phyloP scores from a whole-genome alignment of 768 basidiomycete species.

The Rhodotorula sphaerocarpa region DNA sequence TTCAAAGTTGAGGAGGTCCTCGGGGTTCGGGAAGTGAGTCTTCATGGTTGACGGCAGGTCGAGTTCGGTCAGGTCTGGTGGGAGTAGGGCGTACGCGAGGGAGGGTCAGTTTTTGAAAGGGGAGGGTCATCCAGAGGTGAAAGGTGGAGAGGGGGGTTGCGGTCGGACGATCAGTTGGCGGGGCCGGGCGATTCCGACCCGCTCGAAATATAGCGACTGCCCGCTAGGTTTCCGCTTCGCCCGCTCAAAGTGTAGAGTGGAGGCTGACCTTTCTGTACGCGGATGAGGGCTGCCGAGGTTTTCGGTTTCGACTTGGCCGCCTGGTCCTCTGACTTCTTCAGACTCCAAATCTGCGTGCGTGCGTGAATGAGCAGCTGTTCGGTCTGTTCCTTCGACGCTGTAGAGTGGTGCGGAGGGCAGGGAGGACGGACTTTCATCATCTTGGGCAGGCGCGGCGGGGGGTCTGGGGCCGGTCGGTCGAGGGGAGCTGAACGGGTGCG shows the following conservation, averaged over 20 bases:
- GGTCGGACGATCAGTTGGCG: too few species aligned
- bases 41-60: slow-evolving; percentile 94
- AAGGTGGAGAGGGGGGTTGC: too few species aligned
- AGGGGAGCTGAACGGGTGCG: too few species aligned
- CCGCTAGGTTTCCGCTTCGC: too few species aligned
- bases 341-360: slow-evolving; percentile 82
- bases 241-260: too few species aligned
- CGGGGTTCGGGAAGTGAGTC: slow-evolving; percentile 83
- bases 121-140: too few species aligned
- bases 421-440: slow-evolving; percentile 24
- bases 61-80: slow-evolving; percentile 86
- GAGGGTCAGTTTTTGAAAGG: background rate
- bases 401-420: too few species aligned
- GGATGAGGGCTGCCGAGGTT: slow-evolving; percentile 93
- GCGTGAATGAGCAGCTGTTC: too few species aligned
- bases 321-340: slow-evolving; percentile 99
- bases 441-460: slow-evolving; percentile 3
- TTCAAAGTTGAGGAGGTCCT: slow-evolving; percentile 91
- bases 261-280: slow-evolving; percentile 98
- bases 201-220: too few species aligned
- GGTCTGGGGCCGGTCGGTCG: too few species aligned
- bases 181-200: too few species aligned
- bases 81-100: background rate
- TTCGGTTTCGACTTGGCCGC: slow-evolving; percentile 97
- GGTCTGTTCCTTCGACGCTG: too few species aligned